Evolutionary conservation across 371 early-diverging fungal species (phyloP).

Genomic region (Mortierella sp.): DNA sequence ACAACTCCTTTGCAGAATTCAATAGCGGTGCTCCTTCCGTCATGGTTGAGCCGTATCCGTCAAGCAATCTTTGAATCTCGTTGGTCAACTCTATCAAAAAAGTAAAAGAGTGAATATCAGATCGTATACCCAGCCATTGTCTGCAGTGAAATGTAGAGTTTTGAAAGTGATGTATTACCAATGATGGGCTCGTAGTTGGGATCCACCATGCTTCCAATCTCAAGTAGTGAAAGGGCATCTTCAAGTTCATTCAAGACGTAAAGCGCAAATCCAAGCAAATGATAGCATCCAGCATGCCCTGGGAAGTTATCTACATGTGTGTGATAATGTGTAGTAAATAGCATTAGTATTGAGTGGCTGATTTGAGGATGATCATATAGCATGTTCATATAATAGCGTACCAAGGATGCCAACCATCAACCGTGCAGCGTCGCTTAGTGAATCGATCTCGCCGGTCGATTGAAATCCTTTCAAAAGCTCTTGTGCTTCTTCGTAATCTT

Average conservation of each 20-base stretch:
- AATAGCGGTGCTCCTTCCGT: conserved; percentile 61
- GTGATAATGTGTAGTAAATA: neutral
- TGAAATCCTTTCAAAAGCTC: conserved; percentile 61
- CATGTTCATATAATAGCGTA: conserved; percentile 21
- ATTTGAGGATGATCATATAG: neutral
- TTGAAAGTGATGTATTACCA: conserved; percentile 46
- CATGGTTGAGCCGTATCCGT: conserved; percentile 59
- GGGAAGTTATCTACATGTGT: conserved; percentile 62
- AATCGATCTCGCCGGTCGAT: conserved; percentile 59
- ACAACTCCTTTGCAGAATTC: conserved; percentile 59
- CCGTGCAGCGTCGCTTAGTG: conserved; percentile 62
- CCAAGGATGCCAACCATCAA: conserved; percentile 69
- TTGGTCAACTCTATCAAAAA: conserved; percentile 60
- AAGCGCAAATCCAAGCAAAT: conserved; percentile 65
- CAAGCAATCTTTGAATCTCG: conserved; percentile 60
- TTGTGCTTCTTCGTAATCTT: conserved; percentile 62
- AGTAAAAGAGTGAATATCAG: neutral
- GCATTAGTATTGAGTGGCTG: neutral
- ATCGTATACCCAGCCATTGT: neutral
- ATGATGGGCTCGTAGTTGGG: conserved; percentile 65
- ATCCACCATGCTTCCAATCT: conserved; percentile 65
- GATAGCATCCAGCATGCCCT: conserved; percentile 69
- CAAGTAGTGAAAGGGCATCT: conserved; percentile 63
- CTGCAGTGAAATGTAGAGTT: neutral
- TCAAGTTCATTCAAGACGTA: conserved; percentile 64